Conservation (phyloP, 2,329 filamentous ascomycete genomes). For the Monosporascus sp. region DNA sequence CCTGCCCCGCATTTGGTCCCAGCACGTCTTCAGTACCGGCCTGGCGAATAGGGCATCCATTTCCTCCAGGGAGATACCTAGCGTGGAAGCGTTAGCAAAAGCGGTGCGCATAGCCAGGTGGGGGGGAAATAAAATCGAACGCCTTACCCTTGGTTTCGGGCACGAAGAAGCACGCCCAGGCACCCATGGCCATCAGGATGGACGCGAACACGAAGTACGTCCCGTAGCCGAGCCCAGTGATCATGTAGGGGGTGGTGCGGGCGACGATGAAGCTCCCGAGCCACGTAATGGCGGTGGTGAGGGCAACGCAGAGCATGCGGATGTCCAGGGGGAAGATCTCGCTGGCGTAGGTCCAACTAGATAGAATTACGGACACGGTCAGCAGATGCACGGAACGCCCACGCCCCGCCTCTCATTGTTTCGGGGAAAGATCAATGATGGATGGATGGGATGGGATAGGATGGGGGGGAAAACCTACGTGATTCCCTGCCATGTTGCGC, state of each 20-base stretch:
- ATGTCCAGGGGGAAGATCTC: conserved; percentile 20
- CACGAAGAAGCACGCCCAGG: conserved; percentile 37
- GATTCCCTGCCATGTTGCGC: conserved; percentile 36
- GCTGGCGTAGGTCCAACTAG: conserved; percentile 23
- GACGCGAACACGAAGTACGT: conserved; percentile 41
- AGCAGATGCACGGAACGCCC: too few species aligned
- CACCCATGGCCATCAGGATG: conserved; percentile 30
- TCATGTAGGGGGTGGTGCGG: conserved; percentile 21
- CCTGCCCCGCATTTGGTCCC: conserved; percentile 2
- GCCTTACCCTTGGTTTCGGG: conserved; percentile 38
- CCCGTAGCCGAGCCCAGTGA: conserved; percentile 28
- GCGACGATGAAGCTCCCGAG: conserved; percentile 17
- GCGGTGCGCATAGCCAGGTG: not conserved
- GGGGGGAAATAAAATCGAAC: not conserved
- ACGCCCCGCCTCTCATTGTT: too few species aligned
- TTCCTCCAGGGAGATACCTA: conserved; percentile 28
- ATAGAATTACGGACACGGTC: too few species aligned
- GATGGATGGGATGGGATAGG: too few species aligned
- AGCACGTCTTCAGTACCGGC: conserved; percentile 1
- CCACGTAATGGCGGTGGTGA: conserved; percentile 18
- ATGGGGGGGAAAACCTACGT: conserved; percentile 12
- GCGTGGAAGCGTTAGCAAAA: not conserved
- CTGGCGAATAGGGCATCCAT: conserved; percentile 25
- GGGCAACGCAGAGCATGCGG: conserved; percentile 17
- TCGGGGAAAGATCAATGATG: too few species aligned